Base-by-base conservation (phyloP, 768 basidiomycete species). In the Sarcomyxa edulis region DNA sequence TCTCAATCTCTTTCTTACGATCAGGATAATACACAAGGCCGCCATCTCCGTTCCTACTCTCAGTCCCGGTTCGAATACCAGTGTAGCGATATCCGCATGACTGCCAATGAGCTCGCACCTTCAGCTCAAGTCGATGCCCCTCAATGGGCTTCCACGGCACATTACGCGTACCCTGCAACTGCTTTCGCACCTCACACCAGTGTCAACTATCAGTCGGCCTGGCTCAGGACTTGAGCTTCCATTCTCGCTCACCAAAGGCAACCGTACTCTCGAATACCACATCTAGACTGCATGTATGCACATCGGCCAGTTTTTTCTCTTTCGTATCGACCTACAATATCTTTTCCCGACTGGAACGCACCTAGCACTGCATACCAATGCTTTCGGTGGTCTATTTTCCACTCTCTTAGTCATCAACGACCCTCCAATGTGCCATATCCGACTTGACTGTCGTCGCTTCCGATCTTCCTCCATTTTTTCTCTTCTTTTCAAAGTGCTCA, bases 31-130 rank as follows among this genome's bases (percentile, higher is more conserved):
- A 58, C 63, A 18, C 61, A 66, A 33, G 64, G 69, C 39, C 64
- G 67, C 45, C 81, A 79, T 46, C 51, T 65, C 45, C 77, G 74
- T 42, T 76, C 80, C 26, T 77, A 76, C 47, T 77, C 80, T 27
- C 76, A 82, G 51, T 61, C 74, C 26, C 66, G 63, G 36, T 78
- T 71, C 52, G 76, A 79, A 36, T 74, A 71, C 45, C 57, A 62
- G 39, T 68, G 68, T 51, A 65, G 65, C 45, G 71, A 78, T 41
- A 45, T 66, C 32, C 67, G 58, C 34, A 58, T 70, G 61, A 55
- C 61, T 28, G 58, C 66, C 26, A 62, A 65, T 37, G 71, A 75
- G 42, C 59, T 64, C 39, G 53, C 58, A 10, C 56, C 61, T 32
- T 48, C 55, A 30, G 46, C 53, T 46, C 68, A 67, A 43, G 41